A percentile compares a stretch with the other conserved stretches of the same genome.
These are phyloP conservation scores for Sicyos baderoa DNA, from an alignment of 306 rosid genomes.

Conservation along the genomic window DNA sequence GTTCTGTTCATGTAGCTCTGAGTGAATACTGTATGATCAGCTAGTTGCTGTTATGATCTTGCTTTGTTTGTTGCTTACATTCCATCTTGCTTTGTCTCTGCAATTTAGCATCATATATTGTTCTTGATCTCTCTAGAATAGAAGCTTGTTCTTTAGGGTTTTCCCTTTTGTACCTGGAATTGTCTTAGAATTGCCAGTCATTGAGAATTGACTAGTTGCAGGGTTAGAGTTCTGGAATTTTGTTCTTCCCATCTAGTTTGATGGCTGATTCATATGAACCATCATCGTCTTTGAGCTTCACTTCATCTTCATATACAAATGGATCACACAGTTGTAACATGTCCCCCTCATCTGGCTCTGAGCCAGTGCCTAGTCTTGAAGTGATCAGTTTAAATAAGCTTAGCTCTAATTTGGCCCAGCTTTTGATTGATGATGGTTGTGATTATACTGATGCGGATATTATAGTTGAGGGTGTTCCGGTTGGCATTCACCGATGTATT, in stretches of 20 bases:
- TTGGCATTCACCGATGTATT: constrained; percentile 45
- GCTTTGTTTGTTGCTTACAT: too few relatives aligned
- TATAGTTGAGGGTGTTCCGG: constrained; percentile 34
- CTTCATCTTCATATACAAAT: constrained; percentile 69
- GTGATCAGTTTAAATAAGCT: constrained; percentile 46
- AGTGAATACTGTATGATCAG: background rate
- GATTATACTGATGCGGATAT: constrained; percentile 44
- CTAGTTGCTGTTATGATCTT: background rate
- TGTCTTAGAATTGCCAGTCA: background rate
- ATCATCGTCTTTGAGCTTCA: constrained; percentile 80
- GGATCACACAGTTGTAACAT: constrained; percentile 51
- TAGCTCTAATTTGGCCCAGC: constrained; percentile 39
- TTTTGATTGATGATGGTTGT: constrained; percentile 33
- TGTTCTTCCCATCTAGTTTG: constrained; percentile 7
- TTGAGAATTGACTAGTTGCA: background rate
- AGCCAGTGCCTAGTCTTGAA: constrained; percentile 54
- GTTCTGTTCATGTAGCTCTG: constrained; percentile 5
- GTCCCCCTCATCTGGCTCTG: constrained; percentile 28
- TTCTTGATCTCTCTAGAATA: too few relatives aligned
- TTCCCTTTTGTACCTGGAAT: too few relatives aligned
- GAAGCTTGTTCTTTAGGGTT: too few relatives aligned
- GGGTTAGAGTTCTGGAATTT: too few relatives aligned
- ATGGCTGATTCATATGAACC: constrained; percentile 76
- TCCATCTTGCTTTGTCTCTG: background rate
- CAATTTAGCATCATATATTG: background rate